These are phyloP conservation scores for Cryptococcus maquisensis DNA, from an alignment of 1,284 basidiomycete genomes.

Conservation along the genomic window DNA sequence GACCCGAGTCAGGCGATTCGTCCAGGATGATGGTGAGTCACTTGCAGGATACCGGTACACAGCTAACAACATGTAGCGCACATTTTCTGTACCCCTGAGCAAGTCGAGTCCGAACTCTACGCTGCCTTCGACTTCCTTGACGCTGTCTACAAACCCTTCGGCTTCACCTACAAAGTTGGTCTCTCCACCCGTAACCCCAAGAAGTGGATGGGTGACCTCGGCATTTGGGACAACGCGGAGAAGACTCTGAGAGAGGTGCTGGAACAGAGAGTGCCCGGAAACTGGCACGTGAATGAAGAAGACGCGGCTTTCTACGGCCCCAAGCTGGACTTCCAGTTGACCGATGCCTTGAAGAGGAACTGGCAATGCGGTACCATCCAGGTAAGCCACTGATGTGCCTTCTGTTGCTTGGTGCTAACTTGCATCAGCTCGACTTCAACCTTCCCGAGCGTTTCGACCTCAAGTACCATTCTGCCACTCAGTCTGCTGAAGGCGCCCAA, in stretches of 20 bases:
- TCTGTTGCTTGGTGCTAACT: background rate
- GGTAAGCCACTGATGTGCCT: constrained; percentile 16
- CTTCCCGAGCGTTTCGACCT: constrained; percentile 97
- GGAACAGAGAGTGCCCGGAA: constrained; percentile 79
- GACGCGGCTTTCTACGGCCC: constrained; percentile 98
- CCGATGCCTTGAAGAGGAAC: constrained; percentile 84
- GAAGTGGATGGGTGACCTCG: constrained; percentile 84
- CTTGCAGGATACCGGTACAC: constrained; percentile 27
- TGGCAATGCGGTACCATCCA: constrained; percentile 97
- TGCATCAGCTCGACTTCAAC: constrained; percentile 89
- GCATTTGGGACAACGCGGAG: constrained; percentile 88
- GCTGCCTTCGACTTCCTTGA: constrained; percentile 92
- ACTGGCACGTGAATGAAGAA: constrained; percentile 92
- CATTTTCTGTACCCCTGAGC: constrained; percentile 90
- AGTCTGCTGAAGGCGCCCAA: constrained; percentile 49
- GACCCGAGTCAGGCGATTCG: constrained; percentile 89
- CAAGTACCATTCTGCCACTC: constrained; percentile 69
- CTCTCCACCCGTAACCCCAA: constrained; percentile 90
- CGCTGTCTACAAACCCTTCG: constrained; percentile 91
- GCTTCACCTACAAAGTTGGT: constrained; percentile 93
- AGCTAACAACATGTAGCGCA: constrained; percentile 32
- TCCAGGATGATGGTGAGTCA: constrained; percentile 79
- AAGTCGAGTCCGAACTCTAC: constrained; percentile 85
- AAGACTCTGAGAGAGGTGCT: constrained; percentile 76
- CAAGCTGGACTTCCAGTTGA: constrained; percentile 94